Percentiles rank a stretch among this genome's conserved stretches.
Evolutionary conservation across 1,284 basidiomycete species (phyloP).

Genomic region (Sporisorium reilianum): DNA sequence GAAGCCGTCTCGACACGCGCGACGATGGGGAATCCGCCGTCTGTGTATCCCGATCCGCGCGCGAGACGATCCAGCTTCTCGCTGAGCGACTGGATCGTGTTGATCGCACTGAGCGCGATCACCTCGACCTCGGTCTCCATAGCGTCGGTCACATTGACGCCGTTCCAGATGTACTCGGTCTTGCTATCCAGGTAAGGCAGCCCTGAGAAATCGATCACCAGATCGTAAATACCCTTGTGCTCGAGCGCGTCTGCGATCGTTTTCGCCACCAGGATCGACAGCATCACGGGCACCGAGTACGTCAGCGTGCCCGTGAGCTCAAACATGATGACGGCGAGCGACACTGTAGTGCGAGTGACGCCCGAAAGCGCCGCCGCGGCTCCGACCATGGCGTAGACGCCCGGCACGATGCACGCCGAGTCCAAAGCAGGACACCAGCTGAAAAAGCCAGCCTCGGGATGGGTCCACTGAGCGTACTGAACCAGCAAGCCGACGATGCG

Average conservation of each 20-base stretch:
- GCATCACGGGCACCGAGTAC: conserved; percentile 94
- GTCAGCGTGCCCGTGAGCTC: conserved; percentile 94
- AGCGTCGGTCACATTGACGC: conserved; percentile 56
- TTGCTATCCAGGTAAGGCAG: conserved; percentile 88
- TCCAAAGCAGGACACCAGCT: conserved; percentile 63
- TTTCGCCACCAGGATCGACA: conserved; percentile 87
- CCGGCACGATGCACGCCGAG: conserved; percentile 75
- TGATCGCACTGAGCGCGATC: conserved; percentile 74
- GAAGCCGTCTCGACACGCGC: conserved; percentile 65
- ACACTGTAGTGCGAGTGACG: conserved; percentile 84
- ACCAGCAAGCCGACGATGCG: conserved; percentile 87
- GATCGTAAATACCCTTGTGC: conserved; percentile 93
- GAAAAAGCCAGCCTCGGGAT: conserved; percentile 78
- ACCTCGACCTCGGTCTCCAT: conserved; percentile 60
- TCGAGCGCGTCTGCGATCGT: conserved; percentile 85
- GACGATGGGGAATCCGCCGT: conserved; percentile 87
- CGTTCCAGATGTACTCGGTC: conserved; percentile 83
- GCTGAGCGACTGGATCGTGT: conserved; percentile 75
- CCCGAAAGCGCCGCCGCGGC: conserved; percentile 82
- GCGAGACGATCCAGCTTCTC: conserved; percentile 72
- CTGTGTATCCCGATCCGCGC: conserved; percentile 71
- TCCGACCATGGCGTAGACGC: conserved; percentile 85
- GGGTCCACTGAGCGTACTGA: conserved; percentile 80
- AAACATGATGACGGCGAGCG: conserved; percentile 95
- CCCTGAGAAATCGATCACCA: conserved; percentile 82